Base-by-base conservation (phyloP, 2,329 filamentous ascomycete genomes). In the Stromatinia cepivora region DNA sequence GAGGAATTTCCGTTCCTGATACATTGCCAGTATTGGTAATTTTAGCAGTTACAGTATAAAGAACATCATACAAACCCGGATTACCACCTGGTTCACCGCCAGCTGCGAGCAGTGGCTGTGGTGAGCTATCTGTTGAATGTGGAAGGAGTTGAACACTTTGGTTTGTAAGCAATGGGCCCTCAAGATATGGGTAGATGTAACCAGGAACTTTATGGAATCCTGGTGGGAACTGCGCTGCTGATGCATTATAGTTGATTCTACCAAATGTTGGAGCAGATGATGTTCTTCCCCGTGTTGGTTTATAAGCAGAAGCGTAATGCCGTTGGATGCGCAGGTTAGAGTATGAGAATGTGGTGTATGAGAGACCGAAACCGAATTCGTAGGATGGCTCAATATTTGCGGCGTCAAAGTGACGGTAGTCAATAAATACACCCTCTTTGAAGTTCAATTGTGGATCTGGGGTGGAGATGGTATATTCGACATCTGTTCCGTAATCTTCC, bases 361-460 rank as follows among this genome's bases (percentile, higher is more conserved):
- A 91, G 22, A 96, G 82, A 65, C 93, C 93, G 76, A 86, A 91
- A 13, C 92, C 92, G 74, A 95, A 96, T 76, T 94, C 92, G 79
- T 90, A 95, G 70, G 90, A 86, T 1, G 92, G 91, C 7, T 86
- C 85, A 70, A 87, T 85, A 72, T 86, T 79, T 53, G 81, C 78
- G 1, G 80, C 76, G 80, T 96, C 92, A 66, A 95, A 92, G 74
- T 89, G 83, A 53, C 90, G 87, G 81, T 93, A 92, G 80, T 95
- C 92, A 76, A 96, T 93, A 79, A 94, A 92, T 66, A 90, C 84
- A 20, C 92, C 92, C 79, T 95, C 92, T 13, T 83, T 82, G 77
- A 93, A 96, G 76, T 92, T 86, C 46, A 88, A 82, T 75, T 95
- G 92, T 2, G 91, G 90, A 4, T 79, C 74, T 66, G 82, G 76